Conservation (phyloP, 352 stramenopile species). For the Phytophthora uliginosa region DNA sequence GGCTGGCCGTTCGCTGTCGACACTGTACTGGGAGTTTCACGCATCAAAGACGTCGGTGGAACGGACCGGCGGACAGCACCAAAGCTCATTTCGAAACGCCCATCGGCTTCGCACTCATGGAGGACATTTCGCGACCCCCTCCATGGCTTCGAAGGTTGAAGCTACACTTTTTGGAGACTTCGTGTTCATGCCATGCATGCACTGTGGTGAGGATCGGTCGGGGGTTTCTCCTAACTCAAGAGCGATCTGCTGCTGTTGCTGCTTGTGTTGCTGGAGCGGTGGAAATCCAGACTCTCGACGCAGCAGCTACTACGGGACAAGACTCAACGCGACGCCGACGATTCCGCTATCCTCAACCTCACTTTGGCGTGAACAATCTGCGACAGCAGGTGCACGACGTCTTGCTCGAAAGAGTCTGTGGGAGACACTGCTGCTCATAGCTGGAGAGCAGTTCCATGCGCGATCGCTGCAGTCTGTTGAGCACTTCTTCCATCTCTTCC, state of each 20-base stretch:
- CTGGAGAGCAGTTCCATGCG: constrained; percentile 27
- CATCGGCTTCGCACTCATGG: background rate
- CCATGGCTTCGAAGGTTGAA: background rate
- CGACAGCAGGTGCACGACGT: constrained; percentile 27
- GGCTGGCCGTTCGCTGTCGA: too few relatives aligned
- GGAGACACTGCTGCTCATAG: constrained; percentile 19
- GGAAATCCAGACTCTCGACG: background rate
- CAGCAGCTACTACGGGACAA: too few relatives aligned
- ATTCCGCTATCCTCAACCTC: constrained; percentile 27
- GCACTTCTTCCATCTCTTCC: constrained; percentile 41
- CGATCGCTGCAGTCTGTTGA: constrained; percentile 16
- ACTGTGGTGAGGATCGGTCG: background rate
- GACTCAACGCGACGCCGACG: constrained; percentile 16
- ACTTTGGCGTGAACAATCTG: constrained; percentile 35
- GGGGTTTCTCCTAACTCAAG: background rate
- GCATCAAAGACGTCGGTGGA: background rate
- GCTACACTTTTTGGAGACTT: background rate
- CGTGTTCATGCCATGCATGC: background rate
- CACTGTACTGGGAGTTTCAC: background rate
- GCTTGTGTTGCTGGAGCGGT: background rate
- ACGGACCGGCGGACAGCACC: background rate
- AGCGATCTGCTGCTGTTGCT: background rate
- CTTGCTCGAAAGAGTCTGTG: constrained; percentile 17
- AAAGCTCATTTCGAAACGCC: background rate
- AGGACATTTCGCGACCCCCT: too few relatives aligned